A percentile compares a stretch with the other conserved stretches of the same genome.
These are phyloP conservation scores for Tephrocybe sp. DNA, from an alignment of 768 basidiomycete species.

Conservation along the genomic window DNA sequence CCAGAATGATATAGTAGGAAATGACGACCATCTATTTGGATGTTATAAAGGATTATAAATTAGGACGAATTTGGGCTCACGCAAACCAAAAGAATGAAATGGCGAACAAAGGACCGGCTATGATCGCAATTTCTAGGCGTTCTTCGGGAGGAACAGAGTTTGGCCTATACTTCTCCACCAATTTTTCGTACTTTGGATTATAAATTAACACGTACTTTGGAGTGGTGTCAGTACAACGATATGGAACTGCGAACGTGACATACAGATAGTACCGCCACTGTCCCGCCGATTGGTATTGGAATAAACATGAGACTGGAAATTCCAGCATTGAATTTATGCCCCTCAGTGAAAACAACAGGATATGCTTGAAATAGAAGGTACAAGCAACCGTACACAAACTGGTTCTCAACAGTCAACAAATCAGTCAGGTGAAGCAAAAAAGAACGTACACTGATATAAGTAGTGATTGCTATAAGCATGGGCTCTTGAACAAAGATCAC, in stretches of 20 bases:
- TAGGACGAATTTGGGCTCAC: constrained; percentile 23
- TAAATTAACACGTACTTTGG: constrained; percentile 44
- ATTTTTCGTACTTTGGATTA: constrained; percentile 46
- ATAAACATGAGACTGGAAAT: constrained; percentile 59
- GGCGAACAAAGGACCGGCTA: constrained; percentile 50
- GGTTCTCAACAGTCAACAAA: constrained; percentile 3
- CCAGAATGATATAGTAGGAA: constrained; percentile 48
- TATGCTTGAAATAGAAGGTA: constrained; percentile 64
- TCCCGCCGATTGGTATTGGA: constrained; percentile 54
- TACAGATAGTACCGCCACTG: constrained; percentile 41
- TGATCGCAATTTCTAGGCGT: constrained; percentile 45
- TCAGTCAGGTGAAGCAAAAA: not conserved
- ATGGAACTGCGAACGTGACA: constrained; percentile 11
- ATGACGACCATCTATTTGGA: constrained; percentile 54
- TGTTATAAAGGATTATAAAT: constrained; percentile 1
- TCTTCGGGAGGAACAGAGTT: constrained; percentile 59
- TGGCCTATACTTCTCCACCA: constrained; percentile 41
- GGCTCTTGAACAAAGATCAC: constrained; percentile 62
- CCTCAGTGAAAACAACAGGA: constrained; percentile 53
- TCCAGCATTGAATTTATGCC: constrained; percentile 51
- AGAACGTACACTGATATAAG: constrained; percentile 55
- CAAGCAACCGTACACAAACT: constrained; percentile 64
- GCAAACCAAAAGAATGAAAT: constrained; percentile 65
- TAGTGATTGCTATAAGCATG: constrained; percentile 58
- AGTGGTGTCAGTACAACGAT: not conserved